Percentiles rank a stretch among this genome's conserved stretches.
phyloP scores from a whole-genome alignment of 352 stramenopile species.

The Globisporangium middletonii region DNA sequence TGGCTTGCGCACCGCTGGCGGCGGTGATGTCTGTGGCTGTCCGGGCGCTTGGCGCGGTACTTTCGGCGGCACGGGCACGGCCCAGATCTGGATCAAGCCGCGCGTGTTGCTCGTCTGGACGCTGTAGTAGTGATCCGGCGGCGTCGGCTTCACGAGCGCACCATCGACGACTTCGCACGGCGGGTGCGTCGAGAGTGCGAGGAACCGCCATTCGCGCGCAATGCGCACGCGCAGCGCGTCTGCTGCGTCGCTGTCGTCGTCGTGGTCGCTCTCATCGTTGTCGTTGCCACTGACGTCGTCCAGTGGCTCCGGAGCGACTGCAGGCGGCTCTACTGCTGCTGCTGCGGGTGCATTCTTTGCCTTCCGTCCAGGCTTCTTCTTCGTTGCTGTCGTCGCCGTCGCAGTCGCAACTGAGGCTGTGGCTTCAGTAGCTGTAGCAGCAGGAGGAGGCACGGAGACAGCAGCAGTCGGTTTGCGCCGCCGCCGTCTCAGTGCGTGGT shows the following conservation, averaged over 20 bases:
- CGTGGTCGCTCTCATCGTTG: neutral
- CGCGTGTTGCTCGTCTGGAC: constrained; percentile 23
- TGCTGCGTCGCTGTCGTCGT: constrained; percentile 1
- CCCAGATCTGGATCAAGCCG: constrained; percentile 77
- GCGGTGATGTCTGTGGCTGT: no score
- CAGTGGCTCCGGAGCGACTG: no score
- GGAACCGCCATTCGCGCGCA: constrained; percentile 39
- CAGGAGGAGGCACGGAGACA: no score
- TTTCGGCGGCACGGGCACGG: constrained; percentile 31
- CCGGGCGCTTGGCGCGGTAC: neutral
- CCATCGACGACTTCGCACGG: constrained; percentile 55
- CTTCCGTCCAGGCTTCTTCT: neutral
- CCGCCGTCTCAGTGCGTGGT: constrained; percentile 1
- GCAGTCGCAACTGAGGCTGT: no score
- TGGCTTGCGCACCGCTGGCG: constrained; percentile 18
- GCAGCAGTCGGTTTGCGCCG: neutral
- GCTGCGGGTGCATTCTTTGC: neutral
- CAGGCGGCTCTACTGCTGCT: no score
- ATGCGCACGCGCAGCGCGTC: neutral
- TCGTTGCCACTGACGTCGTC: neutral
- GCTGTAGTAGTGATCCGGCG: constrained; percentile 77
- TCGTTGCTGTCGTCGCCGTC: neutral
- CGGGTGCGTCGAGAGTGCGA: constrained; percentile 63
- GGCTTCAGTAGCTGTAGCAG: no score
- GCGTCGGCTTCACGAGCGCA: constrained; percentile 53